Conservation (phyloP, 2,329 filamentous ascomycete genomes). For the Fusarium armeniacum region DNA sequence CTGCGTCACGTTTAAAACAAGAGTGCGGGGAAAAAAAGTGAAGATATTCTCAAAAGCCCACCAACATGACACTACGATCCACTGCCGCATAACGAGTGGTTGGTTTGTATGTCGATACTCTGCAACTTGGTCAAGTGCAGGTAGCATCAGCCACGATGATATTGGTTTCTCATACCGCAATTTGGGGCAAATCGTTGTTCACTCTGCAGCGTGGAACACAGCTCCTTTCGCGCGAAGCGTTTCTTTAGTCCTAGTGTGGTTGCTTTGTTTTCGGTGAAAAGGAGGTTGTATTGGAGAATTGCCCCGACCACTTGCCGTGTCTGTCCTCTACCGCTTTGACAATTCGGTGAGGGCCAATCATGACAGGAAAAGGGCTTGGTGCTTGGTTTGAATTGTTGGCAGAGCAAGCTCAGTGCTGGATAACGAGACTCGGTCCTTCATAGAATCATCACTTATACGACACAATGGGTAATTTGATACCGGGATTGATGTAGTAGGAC, state of each 20-base stretch:
- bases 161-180: constrained; percentile 26
- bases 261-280: constrained; percentile 46
- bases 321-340: constrained; percentile 8
- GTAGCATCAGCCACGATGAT: constrained; percentile 8
- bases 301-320: constrained; percentile 20
- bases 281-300: constrained; percentile 44
- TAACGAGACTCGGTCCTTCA: constrained; percentile 36
- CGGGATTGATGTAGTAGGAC: constrained; percentile 3
- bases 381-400: constrained; percentile 21
- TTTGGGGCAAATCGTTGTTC: constrained; percentile 28
- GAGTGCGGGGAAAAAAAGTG: constrained; percentile 39
- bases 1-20: constrained; percentile 28
- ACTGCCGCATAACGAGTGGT: constrained; percentile 22
- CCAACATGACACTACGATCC: constrained; percentile 16
- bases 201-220: constrained; percentile 9
- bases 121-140: constrained; percentile 1
- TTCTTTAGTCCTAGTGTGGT: constrained; percentile 25
- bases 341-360: constrained; percentile 13
- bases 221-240: constrained; percentile 50
- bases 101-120: constrained; percentile 3
- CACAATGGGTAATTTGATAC: not conserved
- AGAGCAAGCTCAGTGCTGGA: constrained; percentile 39
- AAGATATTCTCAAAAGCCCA: constrained; percentile 31
- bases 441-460: not conserved
- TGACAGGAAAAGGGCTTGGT: constrained; percentile 23